A percentile compares a stretch with the other conserved stretches of the same genome.
phyloP scores from a whole-genome alignment of 2,329 filamentous ascomycete genomes.

The Neocucurbitaria cava region DNA sequence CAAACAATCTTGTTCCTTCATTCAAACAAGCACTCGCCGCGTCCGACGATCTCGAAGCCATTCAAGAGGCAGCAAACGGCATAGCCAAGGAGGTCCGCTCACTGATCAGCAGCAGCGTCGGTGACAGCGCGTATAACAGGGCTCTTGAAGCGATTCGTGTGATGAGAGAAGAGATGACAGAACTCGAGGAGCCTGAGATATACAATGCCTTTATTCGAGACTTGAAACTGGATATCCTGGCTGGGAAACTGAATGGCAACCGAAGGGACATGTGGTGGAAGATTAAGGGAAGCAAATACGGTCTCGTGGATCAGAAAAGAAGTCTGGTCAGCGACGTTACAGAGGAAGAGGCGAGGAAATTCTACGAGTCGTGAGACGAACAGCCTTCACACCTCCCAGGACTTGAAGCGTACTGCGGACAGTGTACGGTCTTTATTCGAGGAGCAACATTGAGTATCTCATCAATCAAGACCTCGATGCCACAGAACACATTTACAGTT shows the following conservation, averaged over 20 bases:
- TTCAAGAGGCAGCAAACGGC: slow-evolving; percentile 74
- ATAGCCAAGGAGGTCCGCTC: slow-evolving; percentile 74
- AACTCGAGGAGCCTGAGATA: slow-evolving; percentile 74
- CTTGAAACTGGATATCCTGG: slow-evolving; percentile 75
- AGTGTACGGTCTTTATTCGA: background rate
- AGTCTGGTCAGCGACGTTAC: slow-evolving; percentile 71
- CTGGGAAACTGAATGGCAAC: slow-evolving; percentile 75
- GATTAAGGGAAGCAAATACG: slow-evolving; percentile 70
- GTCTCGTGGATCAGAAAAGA: slow-evolving; percentile 72
- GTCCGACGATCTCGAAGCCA: slow-evolving; percentile 65
- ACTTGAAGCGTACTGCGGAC: background rate
- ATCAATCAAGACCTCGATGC: background rate
- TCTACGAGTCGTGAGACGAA: slow-evolving; percentile 27
- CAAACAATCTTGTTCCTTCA: slow-evolving; percentile 83
- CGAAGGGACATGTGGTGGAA: slow-evolving; percentile 83
- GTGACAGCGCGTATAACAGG: slow-evolving; percentile 74
- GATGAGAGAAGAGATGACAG: slow-evolving; percentile 78
- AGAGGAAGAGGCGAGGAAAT: slow-evolving; percentile 69
- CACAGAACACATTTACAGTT: too few relatives aligned
- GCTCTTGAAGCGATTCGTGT: slow-evolving; percentile 78
- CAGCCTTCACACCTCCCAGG: background rate
- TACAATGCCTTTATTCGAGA: slow-evolving; percentile 78
- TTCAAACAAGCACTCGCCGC: slow-evolving; percentile 80
- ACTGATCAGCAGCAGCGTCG: slow-evolving; percentile 75
- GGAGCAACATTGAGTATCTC: background rate